Base-by-base conservation (phyloP, 2,329 filamentous ascomycete genomes). In the Aspergillus transmontanensis region DNA sequence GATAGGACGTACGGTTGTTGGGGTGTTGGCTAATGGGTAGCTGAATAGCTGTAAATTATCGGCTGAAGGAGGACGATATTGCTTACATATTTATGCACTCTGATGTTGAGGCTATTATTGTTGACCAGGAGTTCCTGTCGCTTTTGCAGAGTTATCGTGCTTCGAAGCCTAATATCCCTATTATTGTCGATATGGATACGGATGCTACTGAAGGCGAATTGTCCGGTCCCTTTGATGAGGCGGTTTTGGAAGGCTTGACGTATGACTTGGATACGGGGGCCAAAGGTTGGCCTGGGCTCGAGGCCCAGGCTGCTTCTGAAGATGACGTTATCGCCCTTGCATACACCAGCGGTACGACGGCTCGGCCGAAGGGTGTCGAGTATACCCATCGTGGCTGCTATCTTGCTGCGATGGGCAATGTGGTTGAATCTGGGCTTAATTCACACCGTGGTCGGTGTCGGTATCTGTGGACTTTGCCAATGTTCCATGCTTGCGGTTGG, bases 311-410 rank as follows among this genome's bases (percentile, higher is more conserved):
- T 3, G 81, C 84, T 1, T 85, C 93, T 70, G 95, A 99, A 76
- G 90, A 97, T 68, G 88, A 88, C 64, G 85, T 92, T 69, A 85
- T 98, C 64, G 93, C 94, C 3, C 87, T 99, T 60, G 92, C 94
- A 1, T 98, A 98, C 76, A 99, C 95, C 0, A 95, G 91, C 32
- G 94, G 94, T 4, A 98, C 95, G 1, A 98, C 95, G 0, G 93
- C 94, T 0, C 84, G 86, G 34, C 95, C 95, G 1, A 98, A 99
- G 77, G 95, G 95, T 6, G 94, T 97, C 3, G 89, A 96, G 60
- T 97, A 91, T 74, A 97, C 93, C 1, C 92, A 98, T 76, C 86
- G 95, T 54, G 91, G 94, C 4, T 88, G 88, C 9, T 99, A 98
- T 74, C 84, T 99, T 14, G 94, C 93, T 0, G 84, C 93, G 0